A percentile compares a stretch with the other conserved stretches of the same genome.
These are phyloP conservation scores for Ophiocordyceps camponoti-rufipedis DNA, from an alignment of 2,329 filamentous ascomycete genomes.

Conservation along the genomic window DNA sequence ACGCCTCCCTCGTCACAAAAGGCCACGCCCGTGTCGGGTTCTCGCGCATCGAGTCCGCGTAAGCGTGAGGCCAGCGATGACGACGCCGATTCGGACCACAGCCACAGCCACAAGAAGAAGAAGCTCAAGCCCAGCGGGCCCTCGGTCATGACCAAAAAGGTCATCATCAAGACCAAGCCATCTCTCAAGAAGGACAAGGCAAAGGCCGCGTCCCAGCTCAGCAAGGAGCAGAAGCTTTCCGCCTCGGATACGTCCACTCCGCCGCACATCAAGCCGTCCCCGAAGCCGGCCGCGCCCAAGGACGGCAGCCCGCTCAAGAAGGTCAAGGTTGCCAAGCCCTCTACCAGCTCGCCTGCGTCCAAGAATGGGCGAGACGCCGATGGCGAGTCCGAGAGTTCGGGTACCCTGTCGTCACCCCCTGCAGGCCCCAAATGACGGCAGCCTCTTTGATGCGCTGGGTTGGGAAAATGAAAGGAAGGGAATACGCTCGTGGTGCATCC, in stretches of 20 bases:
- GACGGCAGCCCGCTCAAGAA: conserved; percentile 22
- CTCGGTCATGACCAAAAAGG: conserved; percentile 26
- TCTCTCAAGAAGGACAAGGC: conserved; percentile 35
- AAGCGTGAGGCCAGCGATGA: conserved; percentile 40
- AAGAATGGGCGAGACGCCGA: conserved; percentile 31
- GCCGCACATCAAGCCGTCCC: conserved; percentile 7
- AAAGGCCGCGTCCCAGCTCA: conserved; percentile 30
- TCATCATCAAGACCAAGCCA: conserved; percentile 35
- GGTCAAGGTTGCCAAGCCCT: conserved; percentile 26
- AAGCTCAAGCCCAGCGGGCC: conserved; percentile 27
- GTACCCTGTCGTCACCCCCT: conserved; percentile 35
- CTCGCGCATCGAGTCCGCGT: conserved; percentile 33
- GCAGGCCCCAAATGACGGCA: conserved; percentile 3
- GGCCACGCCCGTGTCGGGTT: conserved; percentile 37
- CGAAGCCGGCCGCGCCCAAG: conserved; percentile 15
- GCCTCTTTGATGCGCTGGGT: no score
- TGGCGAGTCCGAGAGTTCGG: conserved; percentile 36
- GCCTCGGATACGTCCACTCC: conserved; percentile 9
- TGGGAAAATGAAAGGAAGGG: no score
- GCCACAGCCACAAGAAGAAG: conserved; percentile 36
- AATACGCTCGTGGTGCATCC: no score
- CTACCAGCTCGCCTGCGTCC: conserved; percentile 27
- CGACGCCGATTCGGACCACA: conserved; percentile 31
- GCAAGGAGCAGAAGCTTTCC: conserved; percentile 25
- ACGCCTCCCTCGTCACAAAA: conserved; percentile 46